Evolutionary conservation across 148 eudicot genomes (phyloP), one percentile per base, ranked within the genome.

Genomic region (Camellia lanceoleosa): DNA sequence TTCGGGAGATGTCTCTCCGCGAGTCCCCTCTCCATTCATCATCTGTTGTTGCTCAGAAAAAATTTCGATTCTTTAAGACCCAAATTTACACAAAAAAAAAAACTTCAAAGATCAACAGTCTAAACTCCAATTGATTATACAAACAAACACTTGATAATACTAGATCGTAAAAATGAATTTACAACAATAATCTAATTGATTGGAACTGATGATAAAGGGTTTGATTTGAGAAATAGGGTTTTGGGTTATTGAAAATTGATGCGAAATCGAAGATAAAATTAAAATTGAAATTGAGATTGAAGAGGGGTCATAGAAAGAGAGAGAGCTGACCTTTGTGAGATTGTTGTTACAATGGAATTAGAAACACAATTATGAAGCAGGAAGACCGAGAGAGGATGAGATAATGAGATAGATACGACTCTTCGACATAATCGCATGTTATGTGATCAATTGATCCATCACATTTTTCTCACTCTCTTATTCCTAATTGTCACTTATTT

Each of bases 1-100:
- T 13, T 79, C 76, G 2, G 86, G 73, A 47, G 88, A 76, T 60
- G 72, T 76, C 80, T 80, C 80, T 30, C 38, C 38, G 52, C 81
- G 76, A 71, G 76, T 58, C 78, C 82, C 85, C 77, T 87, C 92
- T 78, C 91, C 95, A 83, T 84, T 81, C 59, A 81, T 88, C 88
- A 87, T 89, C 84, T 81, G 74, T 74, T 78, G 66, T 74, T 78
- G 66, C 42, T 67, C 71, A 81, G 77, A 7, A 58, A 67, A 30
- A 62, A 30, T 23, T 70, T 65, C 65, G 78, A 73, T 70, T 51
- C 10, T 58, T 43, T 13, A 11, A 1, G 52, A 30, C 75, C 77
- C 51, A 30, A 63, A 77, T 23, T 38, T 2, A 69, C n/a, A 6
- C 38, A 1, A 30, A 30, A 30, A 30, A 30, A 30, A 64, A 64